Evolutionary conservation across 1,284 basidiomycete genomes (phyloP).

Genomic region (Ustilago hordei): DNA sequence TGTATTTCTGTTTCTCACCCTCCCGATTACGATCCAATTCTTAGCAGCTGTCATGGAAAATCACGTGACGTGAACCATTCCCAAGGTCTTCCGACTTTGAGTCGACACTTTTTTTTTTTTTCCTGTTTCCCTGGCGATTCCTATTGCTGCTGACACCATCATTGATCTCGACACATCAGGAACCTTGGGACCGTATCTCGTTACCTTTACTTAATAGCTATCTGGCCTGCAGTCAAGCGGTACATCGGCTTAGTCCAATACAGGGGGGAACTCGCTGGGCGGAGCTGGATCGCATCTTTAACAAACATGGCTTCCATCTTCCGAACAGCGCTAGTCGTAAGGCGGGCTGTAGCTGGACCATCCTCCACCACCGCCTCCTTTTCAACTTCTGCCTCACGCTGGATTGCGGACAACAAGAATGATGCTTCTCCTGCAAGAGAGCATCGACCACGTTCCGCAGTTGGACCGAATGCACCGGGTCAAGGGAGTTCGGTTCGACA

Average conservation of each 20-base stretch:
- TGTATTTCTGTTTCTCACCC: neutral
- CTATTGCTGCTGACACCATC: no score
- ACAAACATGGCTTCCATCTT: slow-evolving; percentile 27
- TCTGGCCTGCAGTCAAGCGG: no score
- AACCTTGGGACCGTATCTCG: no score
- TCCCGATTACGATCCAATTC: no score
- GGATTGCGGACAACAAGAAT: slow-evolving; percentile 40
- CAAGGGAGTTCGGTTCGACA: slow-evolving; percentile 10
- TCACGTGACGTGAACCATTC: neutral
- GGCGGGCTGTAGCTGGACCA: slow-evolving; percentile 12
- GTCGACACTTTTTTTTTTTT: neutral
- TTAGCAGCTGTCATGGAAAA: neutral
- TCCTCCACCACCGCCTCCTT: slow-evolving; percentile 13
- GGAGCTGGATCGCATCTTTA: neutral
- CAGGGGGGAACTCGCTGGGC: no score
- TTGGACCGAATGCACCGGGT: slow-evolving; percentile 8
- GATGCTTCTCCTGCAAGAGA: slow-evolving; percentile 23
- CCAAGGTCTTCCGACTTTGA: neutral
- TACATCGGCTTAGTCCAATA: no score
- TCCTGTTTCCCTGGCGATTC: no score
- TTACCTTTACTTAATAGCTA: no score
- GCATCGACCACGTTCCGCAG: slow-evolving; percentile 25
- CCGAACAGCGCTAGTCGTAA: slow-evolving; percentile 5
- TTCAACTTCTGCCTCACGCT: neutral
- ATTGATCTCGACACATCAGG: no score